Percentiles rank a stretch among this genome's conserved stretches.
Conservation (phyloP, 352 stramenopile genomes). For the Pythium aquatile region DNA sequence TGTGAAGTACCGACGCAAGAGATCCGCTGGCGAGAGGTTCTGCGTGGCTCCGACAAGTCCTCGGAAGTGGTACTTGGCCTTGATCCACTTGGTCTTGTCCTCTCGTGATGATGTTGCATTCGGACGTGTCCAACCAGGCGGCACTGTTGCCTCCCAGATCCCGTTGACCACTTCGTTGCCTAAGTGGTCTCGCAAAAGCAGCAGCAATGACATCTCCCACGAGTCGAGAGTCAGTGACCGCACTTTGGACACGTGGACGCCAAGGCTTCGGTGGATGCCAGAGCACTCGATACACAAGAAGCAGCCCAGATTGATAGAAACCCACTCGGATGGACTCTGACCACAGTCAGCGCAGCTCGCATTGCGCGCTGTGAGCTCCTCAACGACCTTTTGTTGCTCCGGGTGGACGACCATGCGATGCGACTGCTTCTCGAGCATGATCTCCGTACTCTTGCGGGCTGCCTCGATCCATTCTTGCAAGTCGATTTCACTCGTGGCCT, state of each 20-base stretch:
- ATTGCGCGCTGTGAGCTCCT: conserved; percentile 60
- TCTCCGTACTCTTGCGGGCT: conserved; percentile 75
- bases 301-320: conserved; percentile 95
- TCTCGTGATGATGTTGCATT: conserved; percentile 44
- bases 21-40: conserved; percentile 27
- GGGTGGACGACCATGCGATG: conserved; percentile 83
- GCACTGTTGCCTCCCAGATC: conserved; percentile 63
- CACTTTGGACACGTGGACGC: conserved; percentile 97
- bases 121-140: conserved; percentile 53
- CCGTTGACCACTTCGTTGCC: conserved; percentile 71
- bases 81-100: conserved; percentile 82
- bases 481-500: conserved; percentile 70
- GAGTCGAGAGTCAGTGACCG: conserved; percentile 89
- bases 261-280: conserved; percentile 95
- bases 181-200: conserved; percentile 61
- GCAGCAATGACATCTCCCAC: conserved; percentile 80
- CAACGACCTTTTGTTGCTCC: conserved; percentile 68
- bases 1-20: conserved; percentile 48
- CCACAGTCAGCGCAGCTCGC: conserved; percentile 69
- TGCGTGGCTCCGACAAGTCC: conserved; percentile 47
- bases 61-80: conserved; percentile 84
- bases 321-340: conserved; percentile 90
- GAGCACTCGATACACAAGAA: conserved; percentile 97
- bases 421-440: conserved; percentile 78
- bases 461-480: conserved; percentile 84